Evolutionary conservation across 2,329 filamentous ascomycete species (phyloP), one percentile per base, ranked within the genome.

Genomic region (Neofusicoccum kwambonambiense): DNA sequence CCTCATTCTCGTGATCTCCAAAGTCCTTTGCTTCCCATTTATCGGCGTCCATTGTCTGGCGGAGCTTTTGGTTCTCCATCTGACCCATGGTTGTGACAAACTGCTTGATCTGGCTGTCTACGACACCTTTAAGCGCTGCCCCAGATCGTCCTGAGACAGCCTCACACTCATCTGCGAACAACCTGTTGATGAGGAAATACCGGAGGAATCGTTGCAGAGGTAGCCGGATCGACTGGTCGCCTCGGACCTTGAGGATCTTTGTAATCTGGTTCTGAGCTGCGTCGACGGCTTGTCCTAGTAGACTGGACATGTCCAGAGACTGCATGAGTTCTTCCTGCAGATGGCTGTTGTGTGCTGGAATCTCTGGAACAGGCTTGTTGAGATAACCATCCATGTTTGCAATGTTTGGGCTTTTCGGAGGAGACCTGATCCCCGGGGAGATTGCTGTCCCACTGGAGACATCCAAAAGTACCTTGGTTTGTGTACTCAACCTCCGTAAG

Each of bases 391-490:
- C 81, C 45, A 82, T 76, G 3, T 74, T 66, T 47, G 76, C 77
- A 3, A 75, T 66, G 49, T 76, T 77, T 1, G 81, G 83, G 66
- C 82, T 85, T 67, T 77, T 77, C 13, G 79, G 75, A 15, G 84
- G 82, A 1, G 83, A 85, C 65, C 77, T 79, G 31, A 81, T 68
- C 35, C 75, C 73, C 51, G 81, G 79, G 13, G 77, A 78, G 37
- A 81, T 75, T 17, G 85, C 82, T 60, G 91, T 83, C 12, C 87
- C 89, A 74, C 93, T 97, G 0, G 93, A 95, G 19, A 97, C 91
- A 76, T 99, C 95, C 9, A 99, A 83, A n/a, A 99, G 79, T 9
- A 98, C 89, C 76, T 99, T 99, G 64, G 95, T 90, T 75, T 98
- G 94, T 0, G 92, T 93, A 17, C 92, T 92, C 7, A 97, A 81